A percentile compares a stretch with the other conserved stretches of the same genome.
These are phyloP conservation scores for Hanseniaspora jakobsenii DNA, from an alignment of 805 yeast genomes.

Conservation along the genomic window DNA sequence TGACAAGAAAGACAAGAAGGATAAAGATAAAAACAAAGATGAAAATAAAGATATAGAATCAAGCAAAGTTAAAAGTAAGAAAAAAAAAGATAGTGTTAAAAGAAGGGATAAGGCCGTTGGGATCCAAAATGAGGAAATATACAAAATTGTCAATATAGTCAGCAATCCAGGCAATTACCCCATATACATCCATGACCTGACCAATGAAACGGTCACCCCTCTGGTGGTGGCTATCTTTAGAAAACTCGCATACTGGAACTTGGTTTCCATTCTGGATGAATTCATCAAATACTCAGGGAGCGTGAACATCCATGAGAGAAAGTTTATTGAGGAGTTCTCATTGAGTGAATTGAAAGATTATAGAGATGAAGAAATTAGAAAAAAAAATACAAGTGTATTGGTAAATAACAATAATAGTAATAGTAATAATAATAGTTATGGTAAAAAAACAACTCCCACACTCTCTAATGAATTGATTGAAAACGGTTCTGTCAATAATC, in stretches of 20 bases:
- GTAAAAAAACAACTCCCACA: too few relatives aligned
- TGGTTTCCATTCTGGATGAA: constrained; percentile 77
- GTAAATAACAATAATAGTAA: too few relatives aligned
- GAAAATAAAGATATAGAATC: not conserved
- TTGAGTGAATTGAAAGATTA: constrained; percentile 38
- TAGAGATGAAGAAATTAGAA: constrained; percentile 39
- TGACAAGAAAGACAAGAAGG: constrained; percentile 9
- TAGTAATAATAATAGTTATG: too few relatives aligned
- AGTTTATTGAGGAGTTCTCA: constrained; percentile 67
- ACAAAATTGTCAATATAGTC: constrained; percentile 48
- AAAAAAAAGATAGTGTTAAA: constrained; percentile 38
- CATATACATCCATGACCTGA: constrained; percentile 70
- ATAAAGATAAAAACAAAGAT: not conserved
- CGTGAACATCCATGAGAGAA: constrained; percentile 69
- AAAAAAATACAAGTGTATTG: too few relatives aligned
- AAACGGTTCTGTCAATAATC: constrained; percentile 24
- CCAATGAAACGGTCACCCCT: constrained; percentile 81
- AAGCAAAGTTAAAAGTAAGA: constrained; percentile 18
- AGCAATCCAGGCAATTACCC: constrained; percentile 54
- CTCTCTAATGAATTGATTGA: too few relatives aligned
- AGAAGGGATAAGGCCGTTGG: constrained; percentile 79
- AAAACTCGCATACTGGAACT: constrained; percentile 75
- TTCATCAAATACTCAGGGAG: constrained; percentile 64
- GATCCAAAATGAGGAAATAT: constrained; percentile 51
- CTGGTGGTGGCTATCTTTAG: constrained; percentile 77